A percentile compares a stretch with the other conserved stretches of the same genome.
Conservation (phyloP, 1,139 yeast genomes). For the Protomyces arabidopsidicola region DNA sequence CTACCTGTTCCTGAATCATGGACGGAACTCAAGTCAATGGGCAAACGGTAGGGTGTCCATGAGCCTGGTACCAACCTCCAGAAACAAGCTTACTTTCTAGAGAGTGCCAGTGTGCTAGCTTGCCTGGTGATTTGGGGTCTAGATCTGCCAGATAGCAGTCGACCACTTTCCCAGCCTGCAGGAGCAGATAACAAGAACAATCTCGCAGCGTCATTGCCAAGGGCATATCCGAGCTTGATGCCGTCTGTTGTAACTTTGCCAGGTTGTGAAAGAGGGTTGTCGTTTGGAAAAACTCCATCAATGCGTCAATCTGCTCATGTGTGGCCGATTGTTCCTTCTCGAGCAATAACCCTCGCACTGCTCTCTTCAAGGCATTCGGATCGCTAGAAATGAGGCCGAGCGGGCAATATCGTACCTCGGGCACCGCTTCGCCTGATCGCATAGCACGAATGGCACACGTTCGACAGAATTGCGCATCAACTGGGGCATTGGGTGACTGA, state of each 20-base stretch:
- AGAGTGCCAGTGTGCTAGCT: background rate
- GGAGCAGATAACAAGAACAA: constrained; percentile 7
- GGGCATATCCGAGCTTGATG: background rate
- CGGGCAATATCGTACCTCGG: constrained; percentile 39
- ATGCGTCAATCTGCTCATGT: background rate
- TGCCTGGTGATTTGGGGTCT: constrained; percentile 7
- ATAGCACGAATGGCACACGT: constrained; percentile 45
- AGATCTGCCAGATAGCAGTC: constrained; percentile 6
- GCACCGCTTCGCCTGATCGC: constrained; percentile 34
- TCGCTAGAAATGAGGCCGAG: constrained; percentile 37
- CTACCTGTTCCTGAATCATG: background rate
- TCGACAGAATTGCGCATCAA: constrained; percentile 40
- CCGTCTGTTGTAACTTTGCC: background rate
- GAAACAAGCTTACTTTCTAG: background rate
- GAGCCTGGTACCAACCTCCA: background rate
- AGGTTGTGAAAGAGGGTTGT: constrained; percentile 16
- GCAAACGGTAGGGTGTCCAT: too few relatives aligned
- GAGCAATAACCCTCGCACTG: background rate
- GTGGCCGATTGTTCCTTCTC: background rate
- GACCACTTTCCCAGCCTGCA: background rate
- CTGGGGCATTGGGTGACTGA: constrained; percentile 41
- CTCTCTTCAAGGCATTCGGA: background rate
- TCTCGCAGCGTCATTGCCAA: constrained; percentile 24
- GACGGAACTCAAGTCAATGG: background rate
- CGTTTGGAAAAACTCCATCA: background rate